Base-by-base conservation (phyloP, 169 alveolate species). In the Neospora caninum region DNA sequence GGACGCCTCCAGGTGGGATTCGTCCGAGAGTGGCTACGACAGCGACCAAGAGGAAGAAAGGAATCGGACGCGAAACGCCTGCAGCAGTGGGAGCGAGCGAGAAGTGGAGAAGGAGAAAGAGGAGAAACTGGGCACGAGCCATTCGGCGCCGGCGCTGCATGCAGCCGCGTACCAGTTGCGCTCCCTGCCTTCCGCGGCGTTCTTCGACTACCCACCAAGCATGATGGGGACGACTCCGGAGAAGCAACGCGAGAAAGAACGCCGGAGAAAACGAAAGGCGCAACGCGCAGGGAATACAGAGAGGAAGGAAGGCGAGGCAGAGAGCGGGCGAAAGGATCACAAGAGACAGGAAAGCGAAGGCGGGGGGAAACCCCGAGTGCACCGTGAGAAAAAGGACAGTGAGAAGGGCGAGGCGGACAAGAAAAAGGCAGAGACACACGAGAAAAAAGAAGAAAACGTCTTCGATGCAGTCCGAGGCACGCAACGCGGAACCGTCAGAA, bases 141-240 rank as follows among this genome's bases (percentile, higher is more conserved):
- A 34, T 18, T 34, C 34, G 82, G 39, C 34, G 16, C 34, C 42
- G 9, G 80, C 43, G 9, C 45, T 36, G 39, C 25, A 16, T 31
- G 84, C 84, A 43, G 43, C 42, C 39, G 43, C 84, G 41, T 43
- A 18, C 45, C 84, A 73, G 31, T 43, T 31, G 16, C 45, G 49
- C 86, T 78, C 86, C 25, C 64, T 82, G 67, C 89, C 89, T 64
- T 82, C 89, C 25, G 89, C 89, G n/a, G 89, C 89, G 58, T 82
- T 82, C 67, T 82, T 82, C 89, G 64, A 42, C 38, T 82, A 82
- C 31, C 89, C 89, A 67, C 54, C 69, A 36, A 38, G 67, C 64
- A 42, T 38, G 89, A 82, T 41, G n/a, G 34, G 27, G 43, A 9
- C 41, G 53, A 4, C 45, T 4, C 45, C 53, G 31, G 53, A 9